Base-by-base conservation (phyloP, 2,329 filamentous ascomycete species). In the Xylaria sp. region DNA sequence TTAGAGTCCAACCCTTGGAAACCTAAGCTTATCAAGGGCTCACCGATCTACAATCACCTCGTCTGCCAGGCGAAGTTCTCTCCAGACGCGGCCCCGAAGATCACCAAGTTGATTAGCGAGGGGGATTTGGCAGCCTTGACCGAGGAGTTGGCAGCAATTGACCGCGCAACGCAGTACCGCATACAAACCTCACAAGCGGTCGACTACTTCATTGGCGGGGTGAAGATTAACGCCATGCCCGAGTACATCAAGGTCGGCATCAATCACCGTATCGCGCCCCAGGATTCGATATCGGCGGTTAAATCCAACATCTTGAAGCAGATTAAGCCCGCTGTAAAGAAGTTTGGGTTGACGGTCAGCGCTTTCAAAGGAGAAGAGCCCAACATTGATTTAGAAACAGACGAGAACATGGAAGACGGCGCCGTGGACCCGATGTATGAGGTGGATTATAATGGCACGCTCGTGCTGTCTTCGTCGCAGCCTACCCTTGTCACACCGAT, bases 221-320 rank as follows among this genome's bases (percentile, higher is more conserved):
- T 82, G 40, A 85, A 85, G 64, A 78, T 80, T 58, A 85, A 85
- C 52, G 82, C 82, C 2, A 73, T 85, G 38, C 82, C 82, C 0
- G 81, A 84, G 66, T 77, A 77, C 41, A 76, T 81, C 41, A 75
- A 70, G 2, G 74, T 79, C 0, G 74, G 77, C 1, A 74, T 84
- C 37, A 84, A 85, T 63, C 80, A 84, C 69, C 80, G 82, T 6
- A 76, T 84, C 39, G 81, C 80, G n/a, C 73, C 81, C 16, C 80
- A 82, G 56, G 76, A 82, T 59, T 75, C 74, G 1, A 76, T 78
- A 2, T 66, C 76, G 16, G 66, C 72, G 20, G 71, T 82, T 5
- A 76, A 74, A 52, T 65, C 71, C 21, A 79, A 79, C 26, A 71
- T 82, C 7, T 58, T 78, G 4, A 64, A 74, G n/a, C 69, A 80